These are phyloP conservation scores for Trametes villosa DNA, from an alignment of 768 basidiomycete genomes.

Conservation along the genomic window DNA sequence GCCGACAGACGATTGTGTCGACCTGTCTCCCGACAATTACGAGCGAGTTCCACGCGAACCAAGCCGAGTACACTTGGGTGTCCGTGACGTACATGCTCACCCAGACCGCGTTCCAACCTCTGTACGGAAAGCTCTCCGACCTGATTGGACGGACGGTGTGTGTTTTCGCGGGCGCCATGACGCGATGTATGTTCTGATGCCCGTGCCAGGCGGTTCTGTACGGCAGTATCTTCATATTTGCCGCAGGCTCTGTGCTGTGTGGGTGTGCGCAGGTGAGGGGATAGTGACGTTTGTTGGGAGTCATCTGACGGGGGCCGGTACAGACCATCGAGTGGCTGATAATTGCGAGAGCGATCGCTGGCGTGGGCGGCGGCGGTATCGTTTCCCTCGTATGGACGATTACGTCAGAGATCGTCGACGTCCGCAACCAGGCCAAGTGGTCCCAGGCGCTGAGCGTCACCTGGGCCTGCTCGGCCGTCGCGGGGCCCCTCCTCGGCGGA, in stretches of 20 bases:
- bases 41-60: constrained; percentile 66
- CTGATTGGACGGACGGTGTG: constrained; percentile 78
- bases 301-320: constrained; percentile 6
- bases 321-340: constrained; percentile 69
- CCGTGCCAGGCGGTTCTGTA: constrained; percentile 63
- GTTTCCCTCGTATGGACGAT: constrained; percentile 87
- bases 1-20: constrained; percentile 68
- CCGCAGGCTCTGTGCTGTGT: constrained; percentile 79
- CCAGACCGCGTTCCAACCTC: constrained; percentile 82
- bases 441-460: constrained; percentile 84
- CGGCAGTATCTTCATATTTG: constrained; percentile 74
- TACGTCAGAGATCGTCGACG: constrained; percentile 81
- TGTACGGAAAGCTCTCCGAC: constrained; percentile 82
- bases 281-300: constrained; percentile 24
- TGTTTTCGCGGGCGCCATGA: constrained; percentile 7
- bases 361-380: constrained; percentile 87
- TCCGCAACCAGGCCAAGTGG: constrained; percentile 75
- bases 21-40: constrained; percentile 84
- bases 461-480: constrained; percentile 85
- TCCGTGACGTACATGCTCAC: constrained; percentile 85
- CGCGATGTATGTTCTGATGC: constrained; percentile 17
- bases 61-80: constrained; percentile 84
- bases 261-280: constrained; percentile 66
- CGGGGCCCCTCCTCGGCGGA: constrained; percentile 83
- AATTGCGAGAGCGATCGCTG: constrained; percentile 64